Percentiles rank a stretch among this genome's conserved stretches.
Conservation (phyloP, 176 grass and related monocot species). For the Musa beccarii region DNA sequence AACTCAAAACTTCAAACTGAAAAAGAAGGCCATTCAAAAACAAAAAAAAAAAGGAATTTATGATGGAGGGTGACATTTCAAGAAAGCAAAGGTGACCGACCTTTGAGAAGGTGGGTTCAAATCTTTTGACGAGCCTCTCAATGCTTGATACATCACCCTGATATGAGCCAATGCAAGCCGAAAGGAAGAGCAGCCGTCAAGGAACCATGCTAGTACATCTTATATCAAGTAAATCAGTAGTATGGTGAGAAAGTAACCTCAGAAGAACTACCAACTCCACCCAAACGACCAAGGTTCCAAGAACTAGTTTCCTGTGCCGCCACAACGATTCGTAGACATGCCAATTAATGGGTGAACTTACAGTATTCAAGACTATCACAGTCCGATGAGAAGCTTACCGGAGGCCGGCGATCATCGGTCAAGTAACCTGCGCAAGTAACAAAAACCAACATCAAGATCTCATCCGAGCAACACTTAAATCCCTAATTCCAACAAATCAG, state of each 20-base stretch:
- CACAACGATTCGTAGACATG: background rate
- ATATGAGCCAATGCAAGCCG: background rate
- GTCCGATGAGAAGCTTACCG: constrained; percentile 33
- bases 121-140: constrained; percentile 17
- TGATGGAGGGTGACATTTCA: background rate
- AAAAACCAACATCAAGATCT: constrained; percentile 29
- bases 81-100: constrained; percentile 15
- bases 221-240: background rate
- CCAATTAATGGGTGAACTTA: constrained; percentile 6
- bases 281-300: background rate
- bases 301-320: background rate
- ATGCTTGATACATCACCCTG: constrained; percentile 16
- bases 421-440: constrained; percentile 59
- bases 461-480: background rate
- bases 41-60: background rate
- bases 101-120: constrained; percentile 16
- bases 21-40: background rate
- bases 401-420: constrained; percentile 67
- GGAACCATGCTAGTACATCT: background rate
- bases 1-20: background rate
- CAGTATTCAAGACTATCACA: background rate
- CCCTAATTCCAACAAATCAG: background rate
- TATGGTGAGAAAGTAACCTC: background rate
- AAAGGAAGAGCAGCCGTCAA: background rate
- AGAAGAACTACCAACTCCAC: background rate